Percentiles rank a stretch among this genome's conserved stretches.
Conservation (phyloP, 257 asterid genomes). For the Primulina huaijiensis region DNA sequence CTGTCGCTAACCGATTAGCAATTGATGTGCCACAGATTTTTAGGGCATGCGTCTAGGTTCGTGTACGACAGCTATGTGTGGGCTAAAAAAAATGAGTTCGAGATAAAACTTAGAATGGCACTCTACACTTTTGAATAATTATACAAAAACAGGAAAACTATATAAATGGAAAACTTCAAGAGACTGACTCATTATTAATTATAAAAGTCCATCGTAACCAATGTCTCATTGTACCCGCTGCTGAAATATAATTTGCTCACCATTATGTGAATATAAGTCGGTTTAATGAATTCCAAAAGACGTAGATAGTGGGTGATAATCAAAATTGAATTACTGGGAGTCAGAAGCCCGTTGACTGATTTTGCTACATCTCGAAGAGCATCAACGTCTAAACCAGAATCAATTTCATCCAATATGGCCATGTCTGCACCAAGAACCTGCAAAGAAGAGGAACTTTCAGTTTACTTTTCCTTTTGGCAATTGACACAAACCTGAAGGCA, state of each 20-base stretch:
- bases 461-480: not conserved
- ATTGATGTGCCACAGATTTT: not conserved
- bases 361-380: slow-evolving; percentile 91
- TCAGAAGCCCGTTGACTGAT: slow-evolving; percentile 72
- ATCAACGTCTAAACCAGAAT: slow-evolving; percentile 97
- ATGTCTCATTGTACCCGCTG: not conserved
- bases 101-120: not conserved
- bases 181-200: too few relatives aligned
- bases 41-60: not conserved
- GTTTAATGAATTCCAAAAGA: slow-evolving; percentile 82
- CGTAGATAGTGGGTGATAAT: slow-evolving; percentile 94
- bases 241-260: slow-evolving; percentile 44
- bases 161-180: slow-evolving; percentile 7
- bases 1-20: not conserved
- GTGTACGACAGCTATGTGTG: not conserved
- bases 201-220: not conserved
- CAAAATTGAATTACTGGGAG: slow-evolving; percentile 70
- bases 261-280: slow-evolving; percentile 81
- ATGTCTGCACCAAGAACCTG: slow-evolving; percentile 98
- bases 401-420: slow-evolving; percentile 90
- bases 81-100: not conserved
- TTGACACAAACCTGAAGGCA: slow-evolving; percentile 3
- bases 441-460: slow-evolving; percentile 25
- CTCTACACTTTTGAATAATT: not conserved
- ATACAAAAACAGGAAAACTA: not conserved